phyloP scores from a whole-genome alignment of 2,329 filamentous ascomycete genomes.

The Dichotomopilus funicola region DNA sequence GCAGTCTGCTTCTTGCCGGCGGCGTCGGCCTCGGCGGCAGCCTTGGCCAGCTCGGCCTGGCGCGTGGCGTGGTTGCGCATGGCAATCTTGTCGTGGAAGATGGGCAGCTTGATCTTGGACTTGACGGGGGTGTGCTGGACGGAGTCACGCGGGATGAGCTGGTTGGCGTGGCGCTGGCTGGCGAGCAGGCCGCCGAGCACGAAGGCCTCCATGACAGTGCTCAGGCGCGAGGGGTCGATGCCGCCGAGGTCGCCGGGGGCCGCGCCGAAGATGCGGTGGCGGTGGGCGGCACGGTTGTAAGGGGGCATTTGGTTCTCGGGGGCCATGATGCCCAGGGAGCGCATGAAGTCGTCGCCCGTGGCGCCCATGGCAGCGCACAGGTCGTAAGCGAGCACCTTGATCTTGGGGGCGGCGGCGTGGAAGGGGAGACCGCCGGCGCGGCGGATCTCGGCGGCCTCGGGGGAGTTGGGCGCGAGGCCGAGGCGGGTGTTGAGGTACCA shows the following conservation, averaged over 20 bases:
- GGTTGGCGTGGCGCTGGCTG: not conserved
- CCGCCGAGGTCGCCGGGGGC: not conserved
- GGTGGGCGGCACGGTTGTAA: conserved; percentile 2
- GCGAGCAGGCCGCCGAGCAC: conserved; percentile 5
- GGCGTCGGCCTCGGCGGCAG: not conserved
- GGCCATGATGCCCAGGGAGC: conserved; percentile 7
- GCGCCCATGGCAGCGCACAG: conserved; percentile 17
- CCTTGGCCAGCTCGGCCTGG: not conserved
- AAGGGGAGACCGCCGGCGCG: not conserved
- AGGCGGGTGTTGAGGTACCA: conserved; percentile 16
- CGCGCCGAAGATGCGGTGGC: conserved; percentile 5
- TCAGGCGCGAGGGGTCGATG: not conserved
- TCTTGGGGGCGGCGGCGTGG: not conserved
- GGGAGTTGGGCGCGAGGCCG: not conserved
- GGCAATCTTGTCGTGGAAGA: not conserved
- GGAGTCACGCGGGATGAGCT: not conserved
- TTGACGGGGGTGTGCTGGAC: not conserved
- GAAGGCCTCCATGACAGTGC: not conserved
- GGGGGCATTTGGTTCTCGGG: not conserved
- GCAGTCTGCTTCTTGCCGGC: not conserved
- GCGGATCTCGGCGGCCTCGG: not conserved
- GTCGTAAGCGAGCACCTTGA: conserved; percentile 16
- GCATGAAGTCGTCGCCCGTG: conserved; percentile 18
- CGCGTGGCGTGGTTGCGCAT: not conserved
- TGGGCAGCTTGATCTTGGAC: not conserved